Evolutionary conservation across 495 filamentous ascomycete genomes (phyloP), one percentile per base, ranked within the genome.

Genomic region (Aspergillus biplanus): DNA sequence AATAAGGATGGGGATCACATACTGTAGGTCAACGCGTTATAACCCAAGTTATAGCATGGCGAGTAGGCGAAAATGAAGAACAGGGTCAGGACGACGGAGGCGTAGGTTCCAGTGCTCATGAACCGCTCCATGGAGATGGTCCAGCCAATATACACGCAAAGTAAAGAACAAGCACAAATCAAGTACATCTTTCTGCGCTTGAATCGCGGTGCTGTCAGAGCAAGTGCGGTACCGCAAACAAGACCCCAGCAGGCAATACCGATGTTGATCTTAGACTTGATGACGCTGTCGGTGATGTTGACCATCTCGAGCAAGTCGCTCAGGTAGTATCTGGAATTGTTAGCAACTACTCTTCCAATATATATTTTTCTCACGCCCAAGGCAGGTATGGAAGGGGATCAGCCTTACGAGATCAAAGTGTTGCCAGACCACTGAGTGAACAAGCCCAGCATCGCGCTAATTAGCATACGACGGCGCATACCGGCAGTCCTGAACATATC

Each of bases 391-490:
- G 33, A 33, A 44, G 39, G 8, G 49, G 52, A n/a, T 58, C 37
- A 31, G 16, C 68, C 69, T 61, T 68, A 82, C 66, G 85, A 86
- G 52, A 88, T 86, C 48, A 88, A 73, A 11, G 83, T 86, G 68
- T 89, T 89, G 27, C 87, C 86, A 42, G 84, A 86, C 78, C 85
- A 87, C 67, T 90, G 86, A 0, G 85, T 85, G 71, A 89, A 88
- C 7, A 89, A 67, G 6, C 86, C 85, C 13, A 89, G 74, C 58
- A 85, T 81, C 7, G 82, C 78, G 5, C 80, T 79, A 65, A 89
- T 83, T 33, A 88, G 62, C 7, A 87, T 73, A 47, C 86, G 83
- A 52, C 82, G 80, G 11, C 80, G 73, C 73, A 85, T 89, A 27
- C 85, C 86, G 0, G 78, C 46, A 0, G 82, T 83, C 9, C 71